These are phyloP conservation scores for Lotmaria passim DNA, from an alignment of 208 protist genomes.

Conservation along the genomic window DNA sequence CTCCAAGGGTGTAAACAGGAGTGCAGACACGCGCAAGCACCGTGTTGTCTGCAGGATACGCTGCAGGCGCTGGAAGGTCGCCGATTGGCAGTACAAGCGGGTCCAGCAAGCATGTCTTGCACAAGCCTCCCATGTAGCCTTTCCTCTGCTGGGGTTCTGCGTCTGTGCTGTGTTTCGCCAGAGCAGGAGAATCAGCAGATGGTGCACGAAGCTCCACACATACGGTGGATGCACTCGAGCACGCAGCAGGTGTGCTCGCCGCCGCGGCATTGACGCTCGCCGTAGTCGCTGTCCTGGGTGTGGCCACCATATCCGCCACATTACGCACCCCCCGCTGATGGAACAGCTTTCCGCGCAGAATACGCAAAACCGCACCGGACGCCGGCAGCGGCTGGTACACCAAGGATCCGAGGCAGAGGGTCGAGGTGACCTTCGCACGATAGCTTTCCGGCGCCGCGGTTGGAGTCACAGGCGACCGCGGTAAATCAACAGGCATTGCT, in stretches of 20 bases:
- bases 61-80: background rate
- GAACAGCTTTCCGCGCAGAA: slow-evolving; percentile 59
- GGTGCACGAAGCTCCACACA: slow-evolving; percentile 7
- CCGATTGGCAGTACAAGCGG: background rate
- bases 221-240: background rate
- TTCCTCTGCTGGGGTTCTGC: background rate
- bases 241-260: background rate
- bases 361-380: slow-evolving; percentile 51
- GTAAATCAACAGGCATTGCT: background rate
- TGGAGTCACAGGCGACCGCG: background rate
- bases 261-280: background rate
- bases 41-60: too few species aligned
- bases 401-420: slow-evolving; percentile 42
- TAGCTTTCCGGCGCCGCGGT: slow-evolving; percentile 20
- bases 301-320: slow-evolving; percentile 43
- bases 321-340: slow-evolving; percentile 67
- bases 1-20: slow-evolving; percentile 17
- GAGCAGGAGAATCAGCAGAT: background rate
- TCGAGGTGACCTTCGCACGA: slow-evolving; percentile 25
- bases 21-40: background rate
- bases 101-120: slow-evolving; percentile 37
- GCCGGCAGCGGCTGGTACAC: slow-evolving; percentile 43
- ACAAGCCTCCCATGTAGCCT: slow-evolving; percentile 2
- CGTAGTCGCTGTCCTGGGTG: background rate
- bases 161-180: background rate